Evolutionary conservation across 225 moss, liverwort and hornwort species (phyloP).

Genomic region (Climacium dendroides): DNA sequence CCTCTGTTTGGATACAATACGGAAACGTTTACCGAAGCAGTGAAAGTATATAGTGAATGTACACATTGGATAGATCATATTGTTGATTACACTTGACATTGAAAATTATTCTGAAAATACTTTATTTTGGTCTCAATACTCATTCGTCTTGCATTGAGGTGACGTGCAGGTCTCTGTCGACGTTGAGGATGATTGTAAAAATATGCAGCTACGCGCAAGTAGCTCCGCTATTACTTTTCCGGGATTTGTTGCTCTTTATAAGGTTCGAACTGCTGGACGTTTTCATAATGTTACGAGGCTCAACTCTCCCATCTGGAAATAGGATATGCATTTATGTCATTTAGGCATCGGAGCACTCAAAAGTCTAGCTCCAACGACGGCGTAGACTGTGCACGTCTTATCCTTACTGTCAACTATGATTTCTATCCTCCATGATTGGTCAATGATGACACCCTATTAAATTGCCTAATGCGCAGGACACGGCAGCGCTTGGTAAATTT

Average conservation of each 20-base stretch:
- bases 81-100: not conserved
- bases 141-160: not conserved
- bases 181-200: conserved; percentile 48
- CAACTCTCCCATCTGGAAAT: not conserved
- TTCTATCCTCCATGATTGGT: not conserved
- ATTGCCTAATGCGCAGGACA: conserved; percentile 38
- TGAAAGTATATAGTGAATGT: not conserved
- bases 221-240: conserved; percentile 59
- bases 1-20: not conserved
- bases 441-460: not conserved
- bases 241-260: conserved; percentile 58
- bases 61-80: not conserved
- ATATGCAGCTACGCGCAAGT: conserved; percentile 57
- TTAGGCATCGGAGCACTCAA: not conserved
- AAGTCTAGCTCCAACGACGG: not conserved
- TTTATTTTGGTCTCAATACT: not conserved
- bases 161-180: conserved; percentile 58
- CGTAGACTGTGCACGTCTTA: not conserved
- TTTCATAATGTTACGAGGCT: not conserved
- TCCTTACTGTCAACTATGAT: not conserved
- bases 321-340: not conserved
- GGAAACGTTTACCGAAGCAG: not conserved
- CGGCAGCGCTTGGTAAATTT: conserved; percentile 36
- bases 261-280: conserved; percentile 30
- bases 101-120: not conserved